Evolutionary conservation across 2,329 filamentous ascomycete species (phyloP).

Genomic region (Fusarium nanum): DNA sequence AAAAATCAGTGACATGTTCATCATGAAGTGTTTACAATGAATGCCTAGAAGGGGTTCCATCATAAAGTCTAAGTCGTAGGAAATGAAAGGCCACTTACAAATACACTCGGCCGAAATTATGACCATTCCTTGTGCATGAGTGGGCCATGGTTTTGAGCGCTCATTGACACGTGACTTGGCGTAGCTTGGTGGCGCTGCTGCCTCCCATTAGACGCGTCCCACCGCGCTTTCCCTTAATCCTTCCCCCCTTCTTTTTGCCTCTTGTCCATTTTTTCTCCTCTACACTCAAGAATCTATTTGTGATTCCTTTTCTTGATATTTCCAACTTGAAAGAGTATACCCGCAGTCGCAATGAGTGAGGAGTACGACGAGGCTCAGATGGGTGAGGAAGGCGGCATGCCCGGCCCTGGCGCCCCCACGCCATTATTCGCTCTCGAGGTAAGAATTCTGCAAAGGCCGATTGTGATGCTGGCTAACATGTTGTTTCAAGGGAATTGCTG

Average conservation of each 20-base stretch:
- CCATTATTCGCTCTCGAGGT: conserved; percentile 89
- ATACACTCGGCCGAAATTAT: background rate
- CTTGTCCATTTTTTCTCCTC: conserved; percentile 19
- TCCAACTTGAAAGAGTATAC: background rate
- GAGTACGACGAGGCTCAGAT: conserved; percentile 74
- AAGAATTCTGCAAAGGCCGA: conserved; percentile 47
- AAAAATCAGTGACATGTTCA: background rate
- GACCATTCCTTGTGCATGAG: background rate
- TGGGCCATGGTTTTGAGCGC: background rate
- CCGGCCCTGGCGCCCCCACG: conserved; percentile 92
- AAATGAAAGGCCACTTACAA: background rate
- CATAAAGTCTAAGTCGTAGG: background rate
- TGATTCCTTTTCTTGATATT: background rate
- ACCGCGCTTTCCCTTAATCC: conserved; percentile 47
- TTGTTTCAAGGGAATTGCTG: conserved; percentile 76
- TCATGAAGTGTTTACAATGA: background rate
- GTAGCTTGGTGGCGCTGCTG: conserved; percentile 46
- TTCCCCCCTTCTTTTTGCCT: conserved; percentile 26
- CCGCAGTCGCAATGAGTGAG: conserved; percentile 56
- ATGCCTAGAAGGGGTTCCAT: background rate
- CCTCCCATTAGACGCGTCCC: conserved; percentile 51
- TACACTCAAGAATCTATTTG: background rate
- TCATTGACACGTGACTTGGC: conserved; percentile 54
- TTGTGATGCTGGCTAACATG: conserved; percentile 21
- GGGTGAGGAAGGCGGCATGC: conserved; percentile 76